A percentile compares a stretch with the other conserved stretches of the same genome.
These are phyloP conservation scores for Corylus avellana DNA, from an alignment of 306 rosid genomes.

Conservation along the genomic window DNA sequence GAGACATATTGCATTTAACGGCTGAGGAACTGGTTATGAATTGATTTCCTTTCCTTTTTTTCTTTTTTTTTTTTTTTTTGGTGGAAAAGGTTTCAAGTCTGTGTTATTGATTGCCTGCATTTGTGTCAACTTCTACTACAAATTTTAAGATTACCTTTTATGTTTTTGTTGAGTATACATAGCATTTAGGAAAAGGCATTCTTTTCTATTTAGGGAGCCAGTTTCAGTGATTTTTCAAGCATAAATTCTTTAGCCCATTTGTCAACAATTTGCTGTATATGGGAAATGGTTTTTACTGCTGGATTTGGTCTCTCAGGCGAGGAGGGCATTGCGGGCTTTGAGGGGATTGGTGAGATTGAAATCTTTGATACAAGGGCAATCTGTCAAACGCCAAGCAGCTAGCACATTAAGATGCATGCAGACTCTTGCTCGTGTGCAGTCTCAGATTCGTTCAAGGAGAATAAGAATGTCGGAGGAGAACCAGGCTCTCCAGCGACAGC, in stretches of 20 bases:
- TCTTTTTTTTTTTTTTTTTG: not conserved
- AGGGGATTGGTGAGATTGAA: constrained; percentile 85
- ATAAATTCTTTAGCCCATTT: not conserved
- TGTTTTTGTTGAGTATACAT: constrained; percentile 3
- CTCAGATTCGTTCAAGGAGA: constrained; percentile 75
- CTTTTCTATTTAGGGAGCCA: constrained; percentile 11
- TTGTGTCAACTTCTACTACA: not conserved
- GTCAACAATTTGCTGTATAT: not conserved
- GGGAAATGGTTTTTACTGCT: constrained; percentile 13
- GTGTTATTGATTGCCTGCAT: not conserved
- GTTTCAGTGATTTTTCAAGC: not conserved
- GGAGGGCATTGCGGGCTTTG: constrained; percentile 69
- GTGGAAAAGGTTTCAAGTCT: not conserved
- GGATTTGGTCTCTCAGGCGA: constrained; percentile 51
- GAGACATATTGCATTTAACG: constrained; percentile 2
- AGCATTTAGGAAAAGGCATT: constrained; percentile 9
- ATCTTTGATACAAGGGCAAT: constrained; percentile 68
- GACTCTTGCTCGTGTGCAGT: constrained; percentile 75
- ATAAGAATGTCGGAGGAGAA: constrained; percentile 84
- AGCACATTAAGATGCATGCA: constrained; percentile 87
- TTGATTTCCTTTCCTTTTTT: not conserved
- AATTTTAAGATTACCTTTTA: constrained; percentile 1
- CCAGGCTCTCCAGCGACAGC: constrained; percentile 69
- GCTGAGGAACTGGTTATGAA: not conserved
- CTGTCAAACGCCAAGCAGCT: constrained; percentile 78